Evolutionary conservation across 768 basidiomycete genomes (phyloP), one percentile per base, ranked within the genome.

Genomic region (Serendipita sp.): DNA sequence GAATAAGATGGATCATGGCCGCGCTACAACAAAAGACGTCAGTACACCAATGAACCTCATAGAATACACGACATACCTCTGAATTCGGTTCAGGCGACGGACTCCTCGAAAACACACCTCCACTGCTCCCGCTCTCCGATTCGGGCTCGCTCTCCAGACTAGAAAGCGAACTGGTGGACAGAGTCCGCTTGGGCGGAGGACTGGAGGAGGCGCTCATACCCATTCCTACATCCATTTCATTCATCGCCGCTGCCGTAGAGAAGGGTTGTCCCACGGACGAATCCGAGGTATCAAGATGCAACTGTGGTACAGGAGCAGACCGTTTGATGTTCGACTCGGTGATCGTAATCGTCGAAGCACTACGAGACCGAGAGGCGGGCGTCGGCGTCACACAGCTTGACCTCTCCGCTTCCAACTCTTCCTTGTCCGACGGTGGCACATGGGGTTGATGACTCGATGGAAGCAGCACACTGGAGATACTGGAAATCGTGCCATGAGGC

Each of bases 101-200:
- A 58, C 53, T 58, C 22, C 53, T 22, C 17, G 53, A 58, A 58
- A 58, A 58, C 22, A 58, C 31, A 1, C 53, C 53, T 13, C 53
- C 53, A n/a, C 53, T 58, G 31, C 53, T 58, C 20, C 53, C 53
- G 28, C 53, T 58, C 53, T 58, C 53, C 53, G 53, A 58, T 11
- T 58, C 53, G 17, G 53, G 53, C 24, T 58, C 53, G n/a, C 53
- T 58, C 22, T 33, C 53, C 53, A 58, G 9, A 28, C 53, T 58
- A 13, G 53, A 58, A 9, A 58, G 30, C 53, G 53, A 58, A 28
- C 53, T 58, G 11, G 53, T 58, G 1, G 53, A 58, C 17, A 58
- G 24, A 13, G 53, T 58, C 22, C 53, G 53, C n/a, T 58, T 58
- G 31, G 53, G 53, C 53, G 53, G 53, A 4, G 53, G 24, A 58